Conservation (phyloP, 176 grass and related monocot genomes). For the Canna indica region DNA sequence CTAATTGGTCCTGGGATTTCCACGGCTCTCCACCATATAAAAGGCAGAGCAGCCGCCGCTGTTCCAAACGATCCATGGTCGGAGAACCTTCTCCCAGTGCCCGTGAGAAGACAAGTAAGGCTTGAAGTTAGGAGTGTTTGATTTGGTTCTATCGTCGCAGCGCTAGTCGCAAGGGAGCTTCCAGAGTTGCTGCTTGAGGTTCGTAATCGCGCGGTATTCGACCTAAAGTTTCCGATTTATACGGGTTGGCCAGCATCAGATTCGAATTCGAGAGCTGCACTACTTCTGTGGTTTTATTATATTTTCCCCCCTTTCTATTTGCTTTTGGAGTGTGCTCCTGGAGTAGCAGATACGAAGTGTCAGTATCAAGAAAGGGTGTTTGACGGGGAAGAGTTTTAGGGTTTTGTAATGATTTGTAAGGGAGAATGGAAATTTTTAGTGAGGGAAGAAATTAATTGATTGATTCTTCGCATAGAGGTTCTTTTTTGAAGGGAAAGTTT, state of each 20-base stretch:
- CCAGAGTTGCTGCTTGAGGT: not conserved
- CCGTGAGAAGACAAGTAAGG: not conserved
- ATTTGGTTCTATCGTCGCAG: not conserved
- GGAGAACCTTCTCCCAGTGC: not conserved
- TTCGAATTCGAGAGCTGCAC: not conserved
- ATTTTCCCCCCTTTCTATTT: not conserved
- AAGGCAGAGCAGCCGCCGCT: conserved; percentile 8
- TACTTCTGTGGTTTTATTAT: not conserved
- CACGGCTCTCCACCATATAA: conserved; percentile 3
- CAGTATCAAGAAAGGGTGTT: conserved; percentile 2
- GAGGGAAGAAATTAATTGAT: not conserved
- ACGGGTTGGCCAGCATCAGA: not conserved
- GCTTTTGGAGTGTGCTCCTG: not conserved
- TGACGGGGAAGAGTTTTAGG: conserved; percentile 8
- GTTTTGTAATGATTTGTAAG: conserved; percentile 6
- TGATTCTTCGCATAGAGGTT: not conserved
- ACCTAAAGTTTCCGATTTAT: not conserved
- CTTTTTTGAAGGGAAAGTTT: not conserved
- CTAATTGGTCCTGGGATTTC: conserved; percentile 9
- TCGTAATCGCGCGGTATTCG: not conserved
- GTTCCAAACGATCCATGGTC: not conserved
- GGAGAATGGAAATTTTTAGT: conserved; percentile 1
- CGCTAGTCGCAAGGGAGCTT: not conserved
- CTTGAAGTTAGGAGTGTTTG: not conserved
- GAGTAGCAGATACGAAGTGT: conserved; percentile 3